Evolutionary conservation across 164 flowering plant species (phyloP), one percentile per base, ranked within the genome.

Genomic region (Warburgia ugandensis): DNA sequence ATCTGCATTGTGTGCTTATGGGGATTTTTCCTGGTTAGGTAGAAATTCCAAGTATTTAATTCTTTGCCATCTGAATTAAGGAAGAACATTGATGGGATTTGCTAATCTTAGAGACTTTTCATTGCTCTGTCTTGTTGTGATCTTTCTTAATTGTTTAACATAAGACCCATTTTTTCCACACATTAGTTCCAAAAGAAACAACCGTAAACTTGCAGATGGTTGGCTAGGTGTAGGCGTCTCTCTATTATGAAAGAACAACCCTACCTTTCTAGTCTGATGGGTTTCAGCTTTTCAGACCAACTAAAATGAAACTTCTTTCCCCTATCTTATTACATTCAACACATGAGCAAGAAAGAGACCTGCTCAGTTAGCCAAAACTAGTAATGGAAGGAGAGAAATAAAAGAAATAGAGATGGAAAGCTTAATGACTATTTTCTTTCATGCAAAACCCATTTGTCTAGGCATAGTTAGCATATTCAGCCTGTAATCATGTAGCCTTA

Each of bases 171-270:
- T 16, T 43, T 27, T 26, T 45, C 31, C 31, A 27, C 49, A 27
- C 27, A 13, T 45, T 17, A 27, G 16, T 13, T 13, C 10, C 17
- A 28, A 27, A 28, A 45, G n/a, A 26, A 45, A 45, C 28, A 22
- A 45, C 27, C 8, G 49, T n/a, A 45, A 28, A 26, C 33, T 14
- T 19, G 16, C 16, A 29, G 17, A 45, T 45, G 49, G 11, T 28
- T 26, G 33, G 2, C 49, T 27, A 28, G 49, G 49, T 14, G 7
- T 45, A 45, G 49, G 49, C 32, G 6, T 45, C 27, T n/a, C 32
- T 45, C 20, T 45, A 27, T 17, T 17, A 32, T 27, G 3, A 45
- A 27, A 26, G 30, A 45, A 45, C 21, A 45, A 45, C 5, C 48
- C 32, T 45, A 26, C 23, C 26, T 31, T 45, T 5, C 28, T 45